Percentiles rank a stretch among this genome's conserved stretches.
Evolutionary conservation across 768 basidiomycete genomes (phyloP).

Genomic region (Lyophyllum semitale): DNA sequence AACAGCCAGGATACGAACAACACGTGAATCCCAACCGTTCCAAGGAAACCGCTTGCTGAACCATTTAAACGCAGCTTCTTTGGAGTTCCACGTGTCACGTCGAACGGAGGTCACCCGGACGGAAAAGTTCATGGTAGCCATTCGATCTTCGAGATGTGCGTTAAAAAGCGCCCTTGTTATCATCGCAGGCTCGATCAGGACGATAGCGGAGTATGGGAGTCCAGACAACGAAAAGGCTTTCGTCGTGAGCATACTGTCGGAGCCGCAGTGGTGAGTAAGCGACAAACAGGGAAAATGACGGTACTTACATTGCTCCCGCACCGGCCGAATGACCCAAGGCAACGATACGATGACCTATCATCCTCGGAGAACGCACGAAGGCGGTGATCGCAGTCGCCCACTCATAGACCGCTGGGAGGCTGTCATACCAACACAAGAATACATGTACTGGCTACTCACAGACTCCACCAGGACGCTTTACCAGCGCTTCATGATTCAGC

Average conservation of each 20-base stretch:
- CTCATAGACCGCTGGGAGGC: constrained; percentile 11
- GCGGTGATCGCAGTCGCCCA: constrained; percentile 16
- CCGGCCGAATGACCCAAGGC: constrained; percentile 21
- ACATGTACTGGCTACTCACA: neutral
- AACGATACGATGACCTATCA: constrained; percentile 16
- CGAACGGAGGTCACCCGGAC: constrained; percentile 37
- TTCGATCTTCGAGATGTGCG: constrained; percentile 4
- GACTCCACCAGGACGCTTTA: constrained; percentile 28
- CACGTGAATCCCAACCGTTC: constrained; percentile 45
- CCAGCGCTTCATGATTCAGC: constrained; percentile 37
- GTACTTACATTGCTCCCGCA: constrained; percentile 20
- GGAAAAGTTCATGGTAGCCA: constrained; percentile 22
- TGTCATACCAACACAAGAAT: neutral
- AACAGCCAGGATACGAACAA: constrained; percentile 39
- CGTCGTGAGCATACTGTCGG: constrained; percentile 38
- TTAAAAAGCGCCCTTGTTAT: constrained; percentile 13
- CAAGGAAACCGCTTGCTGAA: constrained; percentile 47
- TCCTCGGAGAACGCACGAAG: constrained; percentile 13
- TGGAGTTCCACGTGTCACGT: constrained; percentile 40
- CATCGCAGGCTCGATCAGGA: constrained; percentile 10
- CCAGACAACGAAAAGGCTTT: constrained; percentile 26
- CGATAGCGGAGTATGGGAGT: constrained; percentile 2
- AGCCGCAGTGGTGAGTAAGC: neutral
- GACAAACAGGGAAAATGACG: constrained; percentile 22
- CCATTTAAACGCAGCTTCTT: constrained; percentile 42